Percentiles rank a stretch among this genome's conserved stretches.
phyloP scores from a whole-genome alignment of 129 eudicot species.

The Ambrosia trifida region DNA sequence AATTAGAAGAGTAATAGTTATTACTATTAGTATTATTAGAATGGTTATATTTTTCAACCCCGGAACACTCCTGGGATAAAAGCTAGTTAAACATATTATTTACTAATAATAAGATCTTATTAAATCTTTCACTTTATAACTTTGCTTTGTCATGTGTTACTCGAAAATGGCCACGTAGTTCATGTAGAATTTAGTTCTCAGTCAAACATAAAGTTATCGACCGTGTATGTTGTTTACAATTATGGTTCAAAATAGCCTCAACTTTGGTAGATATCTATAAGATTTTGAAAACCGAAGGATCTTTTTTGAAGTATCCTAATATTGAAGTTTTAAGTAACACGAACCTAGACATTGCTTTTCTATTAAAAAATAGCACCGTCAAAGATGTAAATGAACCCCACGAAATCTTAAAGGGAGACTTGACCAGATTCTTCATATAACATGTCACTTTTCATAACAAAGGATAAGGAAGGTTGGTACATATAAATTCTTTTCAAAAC shows the following conservation, averaged over 20 bases:
- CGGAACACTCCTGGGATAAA: too few relatives aligned
- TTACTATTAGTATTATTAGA: too few relatives aligned
- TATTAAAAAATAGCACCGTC: constrained; percentile 10
- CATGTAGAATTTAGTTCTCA: too few relatives aligned
- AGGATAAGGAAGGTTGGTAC: background rate
- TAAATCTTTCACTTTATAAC: too few relatives aligned
- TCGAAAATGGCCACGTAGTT: background rate
- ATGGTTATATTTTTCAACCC: too few relatives aligned
- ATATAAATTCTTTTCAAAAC: background rate
- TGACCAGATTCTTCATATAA: background rate
- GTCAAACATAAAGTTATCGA: background rate
- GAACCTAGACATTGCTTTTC: constrained; percentile 18
- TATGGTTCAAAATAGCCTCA: background rate
- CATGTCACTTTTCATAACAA: background rate
- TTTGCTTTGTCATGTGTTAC: too few relatives aligned
- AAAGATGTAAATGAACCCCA: background rate
- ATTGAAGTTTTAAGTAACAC: background rate
- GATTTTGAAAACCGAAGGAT: background rate
- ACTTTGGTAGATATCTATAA: background rate
- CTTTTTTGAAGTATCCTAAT: background rate
- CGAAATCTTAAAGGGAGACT: background rate
- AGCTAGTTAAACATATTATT: too few relatives aligned
- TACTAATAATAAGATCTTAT: too few relatives aligned
- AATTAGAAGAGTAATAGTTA: too few relatives aligned
- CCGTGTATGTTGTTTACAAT: background rate